phyloP scores from a whole-genome alignment of 2,329 filamentous ascomycete species.

The Penicillium griseofulvum region DNA sequence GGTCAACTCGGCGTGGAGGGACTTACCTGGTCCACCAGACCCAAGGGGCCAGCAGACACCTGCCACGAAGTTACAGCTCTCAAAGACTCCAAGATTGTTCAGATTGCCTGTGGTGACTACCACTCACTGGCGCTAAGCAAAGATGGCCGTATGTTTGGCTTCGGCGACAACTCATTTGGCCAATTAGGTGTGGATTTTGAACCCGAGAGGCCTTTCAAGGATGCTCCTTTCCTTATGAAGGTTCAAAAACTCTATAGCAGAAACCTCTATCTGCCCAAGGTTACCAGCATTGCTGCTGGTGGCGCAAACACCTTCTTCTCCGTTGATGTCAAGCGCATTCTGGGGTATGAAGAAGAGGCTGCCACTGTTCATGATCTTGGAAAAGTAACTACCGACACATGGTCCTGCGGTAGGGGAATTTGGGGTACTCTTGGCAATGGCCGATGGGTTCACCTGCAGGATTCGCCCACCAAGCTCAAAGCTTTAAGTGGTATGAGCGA shows the following conservation, averaged over 20 bases:
- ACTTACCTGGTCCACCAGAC: slow-evolving; percentile 74
- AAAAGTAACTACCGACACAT: slow-evolving; percentile 70
- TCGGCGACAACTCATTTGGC: slow-evolving; percentile 88
- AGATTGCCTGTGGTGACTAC: slow-evolving; percentile 80
- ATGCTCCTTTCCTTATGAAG: slow-evolving; percentile 68
- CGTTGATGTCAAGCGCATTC: slow-evolving; percentile 69
- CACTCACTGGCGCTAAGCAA: slow-evolving; percentile 79
- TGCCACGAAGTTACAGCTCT: slow-evolving; percentile 75
- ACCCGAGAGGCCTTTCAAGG: slow-evolving; percentile 59
- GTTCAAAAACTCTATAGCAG: slow-evolving; percentile 70
- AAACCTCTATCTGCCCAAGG: slow-evolving; percentile 60
- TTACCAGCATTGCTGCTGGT: slow-evolving; percentile 79
- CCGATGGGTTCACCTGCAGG: slow-evolving; percentile 83
- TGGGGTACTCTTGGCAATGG: slow-evolving; percentile 80
- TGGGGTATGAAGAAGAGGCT: slow-evolving; percentile 45
- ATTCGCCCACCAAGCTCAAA: slow-evolving; percentile 75
- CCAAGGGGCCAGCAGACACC: slow-evolving; percentile 73
- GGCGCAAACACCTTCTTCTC: slow-evolving; percentile 85
- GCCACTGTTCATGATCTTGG: slow-evolving; percentile 47
- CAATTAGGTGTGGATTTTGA: slow-evolving; percentile 81
- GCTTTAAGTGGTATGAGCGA: slow-evolving; percentile 79
- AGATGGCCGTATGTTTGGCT: slow-evolving; percentile 75
- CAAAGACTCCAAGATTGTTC: slow-evolving; percentile 65
- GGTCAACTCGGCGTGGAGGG: slow-evolving; percentile 88
- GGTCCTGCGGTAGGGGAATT: slow-evolving; percentile 83